These are phyloP conservation scores for Hyaloscypha hepaticicola DNA, from an alignment of 495 filamentous ascomycete species.

Conservation along the genomic window DNA sequence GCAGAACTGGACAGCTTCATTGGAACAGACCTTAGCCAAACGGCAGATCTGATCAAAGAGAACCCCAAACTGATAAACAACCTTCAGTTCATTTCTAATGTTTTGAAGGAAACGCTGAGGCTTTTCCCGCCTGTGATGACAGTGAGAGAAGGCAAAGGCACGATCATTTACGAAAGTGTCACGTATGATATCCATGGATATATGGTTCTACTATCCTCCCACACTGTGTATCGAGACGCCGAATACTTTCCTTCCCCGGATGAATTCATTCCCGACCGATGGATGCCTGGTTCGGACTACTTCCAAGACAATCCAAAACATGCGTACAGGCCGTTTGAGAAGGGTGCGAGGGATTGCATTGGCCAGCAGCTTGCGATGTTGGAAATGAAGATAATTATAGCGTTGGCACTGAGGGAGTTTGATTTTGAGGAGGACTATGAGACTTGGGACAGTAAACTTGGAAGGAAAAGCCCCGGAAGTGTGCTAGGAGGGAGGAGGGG, in stretches of 20 bases:
- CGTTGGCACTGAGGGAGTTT: constrained; percentile 46
- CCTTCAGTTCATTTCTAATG: constrained; percentile 41
- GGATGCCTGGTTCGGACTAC: constrained; percentile 34
- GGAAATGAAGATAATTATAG: constrained; percentile 47
- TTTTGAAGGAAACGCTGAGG: constrained; percentile 46
- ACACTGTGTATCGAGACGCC: constrained; percentile 35
- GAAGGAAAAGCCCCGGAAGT: constrained; percentile 4
- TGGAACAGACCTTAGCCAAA: constrained; percentile 16
- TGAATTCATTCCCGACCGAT: constrained; percentile 48
- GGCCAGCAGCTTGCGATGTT: constrained; percentile 52
- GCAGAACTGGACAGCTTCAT: constrained; percentile 39
- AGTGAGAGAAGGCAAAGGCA: constrained; percentile 13
- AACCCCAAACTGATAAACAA: constrained; percentile 37
- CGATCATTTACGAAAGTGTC: constrained; percentile 18
- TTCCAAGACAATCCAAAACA: constrained; percentile 37
- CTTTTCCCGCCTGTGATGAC: constrained; percentile 35
- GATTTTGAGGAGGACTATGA: constrained; percentile 47
- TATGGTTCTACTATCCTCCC: constrained; percentile 36
- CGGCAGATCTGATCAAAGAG: constrained; percentile 29
- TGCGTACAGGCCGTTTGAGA: constrained; percentile 53
- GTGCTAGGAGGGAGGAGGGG: constrained; percentile 13
- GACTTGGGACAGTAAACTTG: constrained; percentile 35
- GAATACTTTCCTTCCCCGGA: constrained; percentile 39
- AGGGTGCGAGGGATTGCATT: constrained; percentile 53
- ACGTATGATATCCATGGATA: constrained; percentile 29